Conservation (phyloP, 257 asterid genomes). For the Fraxinus pennsylvanica region DNA sequence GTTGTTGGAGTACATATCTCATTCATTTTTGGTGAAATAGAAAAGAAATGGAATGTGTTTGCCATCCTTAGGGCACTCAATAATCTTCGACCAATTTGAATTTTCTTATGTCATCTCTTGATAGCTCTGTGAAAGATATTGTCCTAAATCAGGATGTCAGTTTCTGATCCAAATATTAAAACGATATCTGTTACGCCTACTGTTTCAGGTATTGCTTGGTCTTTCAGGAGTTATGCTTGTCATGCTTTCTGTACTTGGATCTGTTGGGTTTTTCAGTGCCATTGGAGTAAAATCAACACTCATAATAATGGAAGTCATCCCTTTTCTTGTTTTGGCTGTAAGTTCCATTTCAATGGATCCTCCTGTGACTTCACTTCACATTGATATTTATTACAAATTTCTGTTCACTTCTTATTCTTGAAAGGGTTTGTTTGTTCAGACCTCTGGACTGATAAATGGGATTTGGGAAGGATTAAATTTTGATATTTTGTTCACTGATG, state of each 20-base stretch:
- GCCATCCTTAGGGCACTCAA: background rate
- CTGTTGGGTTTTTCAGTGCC: conserved; percentile 96
- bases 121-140: background rate
- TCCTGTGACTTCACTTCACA: conserved; percentile 15
- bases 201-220: conserved; percentile 83
- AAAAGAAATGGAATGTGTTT: background rate
- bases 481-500: background rate
- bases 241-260: conserved; percentile 96
- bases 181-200: conserved; percentile 7
- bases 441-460: background rate
- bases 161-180: background rate
- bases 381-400: background rate
- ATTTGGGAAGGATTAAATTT: background rate
- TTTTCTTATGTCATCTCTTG: background rate
- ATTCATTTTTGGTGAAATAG: background rate
- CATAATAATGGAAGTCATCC: conserved; percentile 99
- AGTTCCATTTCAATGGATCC: conserved; percentile 40
- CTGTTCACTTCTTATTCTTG: background rate
- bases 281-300: conserved; percentile 94
- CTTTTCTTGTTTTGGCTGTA: conserved; percentile 98
- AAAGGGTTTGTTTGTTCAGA: background rate
- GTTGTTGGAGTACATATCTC: background rate
- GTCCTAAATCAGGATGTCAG: background rate
- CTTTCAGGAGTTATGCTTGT: conserved; percentile 93
- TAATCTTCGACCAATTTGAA: background rate